A percentile compares a stretch with the other conserved stretches of the same genome.
Evolutionary conservation across 1,284 basidiomycete genomes (phyloP).

Genomic region (Leccinum subspadiceum): DNA sequence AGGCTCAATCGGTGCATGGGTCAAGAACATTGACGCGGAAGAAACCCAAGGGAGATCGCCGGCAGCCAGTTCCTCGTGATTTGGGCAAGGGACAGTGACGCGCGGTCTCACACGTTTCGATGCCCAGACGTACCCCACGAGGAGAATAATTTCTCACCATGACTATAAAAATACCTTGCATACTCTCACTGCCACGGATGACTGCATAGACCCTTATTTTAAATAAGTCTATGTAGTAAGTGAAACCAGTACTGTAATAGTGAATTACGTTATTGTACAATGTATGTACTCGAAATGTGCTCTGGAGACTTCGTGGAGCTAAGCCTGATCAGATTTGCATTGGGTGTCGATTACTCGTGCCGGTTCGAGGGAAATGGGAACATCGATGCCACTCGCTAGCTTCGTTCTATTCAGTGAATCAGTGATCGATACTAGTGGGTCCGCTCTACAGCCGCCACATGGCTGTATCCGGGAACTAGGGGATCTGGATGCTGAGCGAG

Average conservation of each 20-base stretch:
- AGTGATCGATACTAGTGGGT: background rate
- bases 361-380: background rate
- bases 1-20: slow-evolving; percentile 92
- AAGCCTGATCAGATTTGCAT: slow-evolving; percentile 6
- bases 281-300: slow-evolving; percentile 4
- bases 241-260: slow-evolving; percentile 16
- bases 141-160: slow-evolving; percentile 22
- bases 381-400: background rate
- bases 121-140: slow-evolving; percentile 19
- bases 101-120: slow-evolving; percentile 10
- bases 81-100: slow-evolving; percentile 4
- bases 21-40: slow-evolving; percentile 80
- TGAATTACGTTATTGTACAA: slow-evolving; percentile 22
- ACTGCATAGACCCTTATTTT: slow-evolving; percentile 12
- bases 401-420: slow-evolving; percentile 15
- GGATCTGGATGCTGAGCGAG: slow-evolving; percentile 6
- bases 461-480: background rate
- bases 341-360: background rate
- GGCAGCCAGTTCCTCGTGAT: slow-evolving; percentile 3
- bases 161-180: slow-evolving; percentile 26
- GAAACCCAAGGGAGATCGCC: slow-evolving; percentile 22
- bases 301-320: background rate
- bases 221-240: slow-evolving; percentile 1
- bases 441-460: slow-evolving; percentile 21
- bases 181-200: slow-evolving; percentile 20